phyloP scores from a whole-genome alignment of 345 rosid genomes.

The Camelina hispida region DNA sequence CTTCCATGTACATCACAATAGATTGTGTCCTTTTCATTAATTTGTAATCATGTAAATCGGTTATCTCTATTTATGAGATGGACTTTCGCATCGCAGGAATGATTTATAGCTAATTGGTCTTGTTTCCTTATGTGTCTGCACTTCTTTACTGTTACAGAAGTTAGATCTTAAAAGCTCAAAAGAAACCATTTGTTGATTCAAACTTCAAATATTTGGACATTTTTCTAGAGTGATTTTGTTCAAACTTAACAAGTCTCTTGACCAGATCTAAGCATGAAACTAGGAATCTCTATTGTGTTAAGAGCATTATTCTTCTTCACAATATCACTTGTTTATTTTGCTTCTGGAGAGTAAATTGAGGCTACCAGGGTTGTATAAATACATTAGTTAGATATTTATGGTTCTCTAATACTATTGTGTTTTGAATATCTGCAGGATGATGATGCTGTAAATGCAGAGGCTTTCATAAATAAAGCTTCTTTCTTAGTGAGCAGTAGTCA shows the following conservation, averaged over 20 bases:
- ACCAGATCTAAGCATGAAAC: conserved; percentile 7
- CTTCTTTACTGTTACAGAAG: conserved; percentile 9
- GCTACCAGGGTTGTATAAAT: conserved; percentile 6
- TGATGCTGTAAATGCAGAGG: conserved; percentile 98
- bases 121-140: not conserved
- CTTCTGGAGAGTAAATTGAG: not conserved
- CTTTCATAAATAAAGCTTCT: conserved; percentile 94
- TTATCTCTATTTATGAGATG: conserved; percentile 3
- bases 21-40: conserved; percentile 12
- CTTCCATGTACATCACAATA: not conserved
- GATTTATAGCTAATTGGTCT: not conserved
- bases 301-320: not conserved
- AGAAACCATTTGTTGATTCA: conserved; percentile 1
- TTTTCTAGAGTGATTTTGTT: not conserved
- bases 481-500: conserved; percentile 96
- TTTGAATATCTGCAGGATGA: conserved; percentile 70
- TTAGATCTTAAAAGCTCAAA: not conserved
- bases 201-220: not conserved
- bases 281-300: not conserved
- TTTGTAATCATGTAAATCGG: conserved; percentile 5
- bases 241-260: conserved; percentile 14
- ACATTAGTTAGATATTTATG: not conserved
- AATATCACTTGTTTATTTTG: not conserved
- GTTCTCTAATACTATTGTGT: conserved; percentile 16
- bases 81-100: not conserved